These are phyloP conservation scores for Psilocybe azurescens DNA, from an alignment of 768 basidiomycete genomes.

Conservation along the genomic window DNA sequence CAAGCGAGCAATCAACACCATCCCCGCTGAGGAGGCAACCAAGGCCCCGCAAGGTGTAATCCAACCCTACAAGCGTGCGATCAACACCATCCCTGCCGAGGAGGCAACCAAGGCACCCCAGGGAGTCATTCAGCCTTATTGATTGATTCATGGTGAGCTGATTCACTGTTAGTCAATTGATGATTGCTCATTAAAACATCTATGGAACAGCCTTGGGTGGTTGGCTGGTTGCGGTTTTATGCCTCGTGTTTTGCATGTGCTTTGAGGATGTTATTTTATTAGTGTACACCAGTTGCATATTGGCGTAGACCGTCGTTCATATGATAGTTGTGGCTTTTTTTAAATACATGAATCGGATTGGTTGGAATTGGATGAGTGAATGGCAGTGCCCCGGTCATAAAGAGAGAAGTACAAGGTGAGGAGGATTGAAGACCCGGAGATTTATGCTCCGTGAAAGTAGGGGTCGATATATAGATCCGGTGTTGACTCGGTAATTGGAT, in stretches of 20 bases:
- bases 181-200: not conserved
- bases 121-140: slow-evolving; percentile 21
- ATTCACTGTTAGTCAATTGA: not conserved
- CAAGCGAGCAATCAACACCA: slow-evolving; percentile 19
- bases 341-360: slow-evolving; percentile 19
- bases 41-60: slow-evolving; percentile 40
- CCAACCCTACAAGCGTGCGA: slow-evolving; percentile 17
- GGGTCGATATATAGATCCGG: not conserved
- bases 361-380: not conserved
- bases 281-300: slow-evolving; percentile 17
- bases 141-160: not conserved
- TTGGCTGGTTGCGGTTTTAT: not conserved
- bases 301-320: slow-evolving; percentile 18
- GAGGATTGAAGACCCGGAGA: not conserved
- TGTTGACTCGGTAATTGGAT: not conserved
- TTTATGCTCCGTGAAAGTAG: not conserved
- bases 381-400: too few species aligned
- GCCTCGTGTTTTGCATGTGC: slow-evolving; percentile 12
- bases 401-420: too few species aligned
- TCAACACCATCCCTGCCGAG: slow-evolving; percentile 29
- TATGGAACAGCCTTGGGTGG: slow-evolving; percentile 7
- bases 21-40: slow-evolving; percentile 38
- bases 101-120: slow-evolving; percentile 24
- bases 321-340: slow-evolving; percentile 26
- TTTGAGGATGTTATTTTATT: slow-evolving; percentile 13